Conservation (phyloP, 495 filamentous ascomycete genomes). For the Penicillium dipodomyicola region DNA sequence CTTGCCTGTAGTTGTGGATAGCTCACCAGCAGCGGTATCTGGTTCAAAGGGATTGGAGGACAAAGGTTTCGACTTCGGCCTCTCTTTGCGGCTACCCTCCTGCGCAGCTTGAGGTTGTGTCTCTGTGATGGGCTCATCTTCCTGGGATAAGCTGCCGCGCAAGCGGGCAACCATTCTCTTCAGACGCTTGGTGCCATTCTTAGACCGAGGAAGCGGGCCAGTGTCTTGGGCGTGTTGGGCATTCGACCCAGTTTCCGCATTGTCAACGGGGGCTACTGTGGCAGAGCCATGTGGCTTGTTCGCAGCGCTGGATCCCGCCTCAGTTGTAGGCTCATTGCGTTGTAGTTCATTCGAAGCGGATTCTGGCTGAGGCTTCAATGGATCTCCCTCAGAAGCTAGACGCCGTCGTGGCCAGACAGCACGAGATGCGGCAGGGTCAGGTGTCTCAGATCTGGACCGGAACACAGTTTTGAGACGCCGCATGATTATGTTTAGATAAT, state of each 20-base stretch:
- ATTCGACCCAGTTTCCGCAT: background rate
- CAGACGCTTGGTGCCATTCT: constrained; percentile 16
- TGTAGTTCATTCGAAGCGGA: background rate
- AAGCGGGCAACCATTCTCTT: constrained; percentile 17
- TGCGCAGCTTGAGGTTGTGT: background rate
- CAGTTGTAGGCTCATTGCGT: background rate
- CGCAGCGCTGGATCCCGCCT: background rate
- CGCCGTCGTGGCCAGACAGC: constrained; percentile 7
- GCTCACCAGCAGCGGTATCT: background rate
- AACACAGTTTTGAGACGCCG: constrained; percentile 19
- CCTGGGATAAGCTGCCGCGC: constrained; percentile 12
- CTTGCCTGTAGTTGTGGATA: background rate
- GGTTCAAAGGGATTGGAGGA: background rate
- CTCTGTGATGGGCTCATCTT: background rate
- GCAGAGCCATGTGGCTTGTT: background rate
- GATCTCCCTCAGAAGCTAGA: background rate
- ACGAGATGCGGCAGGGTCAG: constrained; percentile 3
- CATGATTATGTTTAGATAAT: constrained; percentile 15
- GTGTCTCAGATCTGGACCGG: constrained; percentile 3
- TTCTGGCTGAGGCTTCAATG: constrained; percentile 7
- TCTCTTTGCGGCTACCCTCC: background rate
- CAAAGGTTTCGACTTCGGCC: background rate
- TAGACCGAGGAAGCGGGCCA: background rate
- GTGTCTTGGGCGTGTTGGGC: background rate
- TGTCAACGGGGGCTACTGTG: background rate